Evolutionary conservation across 2,329 filamentous ascomycete species (phyloP).

Genomic region (Neobulgaria alba): DNA sequence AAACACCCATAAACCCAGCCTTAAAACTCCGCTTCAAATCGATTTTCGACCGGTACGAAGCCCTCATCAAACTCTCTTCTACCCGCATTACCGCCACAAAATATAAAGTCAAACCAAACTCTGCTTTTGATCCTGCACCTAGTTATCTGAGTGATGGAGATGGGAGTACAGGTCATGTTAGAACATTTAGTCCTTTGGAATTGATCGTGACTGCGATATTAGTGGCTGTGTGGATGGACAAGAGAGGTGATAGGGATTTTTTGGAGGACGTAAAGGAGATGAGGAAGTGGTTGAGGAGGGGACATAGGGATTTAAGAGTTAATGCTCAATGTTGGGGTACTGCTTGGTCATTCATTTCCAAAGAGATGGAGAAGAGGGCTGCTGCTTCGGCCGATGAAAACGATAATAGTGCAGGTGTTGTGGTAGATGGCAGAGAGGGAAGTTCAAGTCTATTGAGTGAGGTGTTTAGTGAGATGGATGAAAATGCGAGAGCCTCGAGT

Average conservation of each 20-base stretch:
- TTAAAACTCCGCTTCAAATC: constrained; percentile 25
- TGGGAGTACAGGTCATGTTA: constrained; percentile 22
- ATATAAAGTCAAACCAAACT: constrained; percentile 20
- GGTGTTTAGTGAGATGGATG: no score
- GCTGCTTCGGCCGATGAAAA: no score
- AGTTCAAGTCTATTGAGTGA: no score
- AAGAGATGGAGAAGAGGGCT: constrained; percentile 6
- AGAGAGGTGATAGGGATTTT: constrained; percentile 23
- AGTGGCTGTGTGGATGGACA: constrained; percentile 25
- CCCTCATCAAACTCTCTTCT: constrained; percentile 26
- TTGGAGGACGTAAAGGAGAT: constrained; percentile 28
- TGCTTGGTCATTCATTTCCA: constrained; percentile 26
- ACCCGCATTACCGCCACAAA: constrained; percentile 16
- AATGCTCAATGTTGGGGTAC: constrained; percentile 29
- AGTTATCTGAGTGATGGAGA: constrained; percentile 17
- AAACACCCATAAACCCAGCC: constrained; percentile 20
- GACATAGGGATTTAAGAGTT: constrained; percentile 29
- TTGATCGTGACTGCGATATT: constrained; percentile 28
- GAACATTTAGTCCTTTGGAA: constrained; percentile 30
- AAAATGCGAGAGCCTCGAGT: no score
- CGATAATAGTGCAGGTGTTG: no score
- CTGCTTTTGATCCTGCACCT: constrained; percentile 25
- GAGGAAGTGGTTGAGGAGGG: constrained; percentile 24
- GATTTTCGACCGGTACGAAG: constrained; percentile 28
- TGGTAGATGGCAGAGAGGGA: no score